These are phyloP conservation scores for Withania somnifera DNA, from an alignment of 305 asterid species.

Conservation along the genomic window DNA sequence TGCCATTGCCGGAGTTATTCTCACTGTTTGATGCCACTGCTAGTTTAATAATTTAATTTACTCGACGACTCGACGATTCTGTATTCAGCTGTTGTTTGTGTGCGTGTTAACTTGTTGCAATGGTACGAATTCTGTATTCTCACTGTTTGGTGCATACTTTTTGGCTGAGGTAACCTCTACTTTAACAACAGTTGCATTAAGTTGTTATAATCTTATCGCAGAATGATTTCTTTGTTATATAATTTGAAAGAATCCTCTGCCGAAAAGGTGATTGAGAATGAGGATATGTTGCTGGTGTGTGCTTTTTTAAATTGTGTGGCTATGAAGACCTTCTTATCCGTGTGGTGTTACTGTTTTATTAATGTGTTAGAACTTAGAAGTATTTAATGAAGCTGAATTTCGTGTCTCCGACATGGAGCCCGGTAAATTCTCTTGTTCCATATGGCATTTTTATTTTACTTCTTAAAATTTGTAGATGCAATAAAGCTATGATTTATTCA, in stretches of 20 bases:
- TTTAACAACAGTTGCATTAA: neutral
- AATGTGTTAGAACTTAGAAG: neutral
- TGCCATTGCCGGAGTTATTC: no score
- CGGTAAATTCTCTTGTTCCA: neutral
- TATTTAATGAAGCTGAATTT: neutral
- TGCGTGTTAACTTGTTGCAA: no score
- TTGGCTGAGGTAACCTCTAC: conserved; percentile 70
- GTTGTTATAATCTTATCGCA: neutral
- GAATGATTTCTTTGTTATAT: neutral
- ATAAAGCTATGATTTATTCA: neutral
- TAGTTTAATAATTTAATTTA: no score
- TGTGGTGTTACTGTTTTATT: neutral
- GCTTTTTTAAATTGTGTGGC: neutral
- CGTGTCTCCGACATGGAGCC: conserved; percentile 30
- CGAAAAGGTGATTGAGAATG: neutral
- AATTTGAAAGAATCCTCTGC: neutral
- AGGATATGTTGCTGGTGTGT: neutral
- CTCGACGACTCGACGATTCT: no score
- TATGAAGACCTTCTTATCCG: neutral
- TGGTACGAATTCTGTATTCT: no score
- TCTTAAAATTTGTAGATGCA: no score
- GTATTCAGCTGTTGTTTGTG: no score
- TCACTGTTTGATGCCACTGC: no score
- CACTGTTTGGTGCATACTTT: no score
- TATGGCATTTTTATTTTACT: neutral